phyloP scores from a whole-genome alignment of 164 flowering plant species.

The Kingdonia uniflora region DNA sequence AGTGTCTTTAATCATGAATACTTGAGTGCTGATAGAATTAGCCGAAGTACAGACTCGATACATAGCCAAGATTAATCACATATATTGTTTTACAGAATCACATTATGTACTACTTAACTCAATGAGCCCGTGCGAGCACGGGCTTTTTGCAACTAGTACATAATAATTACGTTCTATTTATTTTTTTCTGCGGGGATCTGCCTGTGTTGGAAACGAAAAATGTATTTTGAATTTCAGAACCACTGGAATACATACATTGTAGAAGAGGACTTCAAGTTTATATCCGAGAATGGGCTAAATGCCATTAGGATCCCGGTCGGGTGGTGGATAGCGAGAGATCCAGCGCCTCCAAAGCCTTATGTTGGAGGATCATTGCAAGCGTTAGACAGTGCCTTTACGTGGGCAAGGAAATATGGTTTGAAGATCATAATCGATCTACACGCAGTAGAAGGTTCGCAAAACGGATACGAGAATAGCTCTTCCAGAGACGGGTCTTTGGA shows the following conservation, averaged over 20 bases:
- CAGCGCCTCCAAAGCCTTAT: constrained; percentile 41
- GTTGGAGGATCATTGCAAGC: constrained; percentile 42
- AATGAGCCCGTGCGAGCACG: no score
- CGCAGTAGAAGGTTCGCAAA: constrained; percentile 65
- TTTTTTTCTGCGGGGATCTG: no score
- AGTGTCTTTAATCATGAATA: no score
- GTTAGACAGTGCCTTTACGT: constrained; percentile 44
- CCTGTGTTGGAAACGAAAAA: no score
- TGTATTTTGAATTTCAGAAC: no score
- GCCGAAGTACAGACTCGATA: no score
- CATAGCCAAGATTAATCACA: no score
- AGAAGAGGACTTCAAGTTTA: constrained; percentile 43
- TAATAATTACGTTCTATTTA: no score
- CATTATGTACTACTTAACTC: no score
- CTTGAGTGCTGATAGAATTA: no score
- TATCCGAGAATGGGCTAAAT: constrained; percentile 32
- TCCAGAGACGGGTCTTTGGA: constrained; percentile 52
- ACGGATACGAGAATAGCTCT: constrained; percentile 54
- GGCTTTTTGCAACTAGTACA: neutral
- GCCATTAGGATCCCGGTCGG: constrained; percentile 57
- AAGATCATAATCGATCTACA: constrained; percentile 55
- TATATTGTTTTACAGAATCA: no score
- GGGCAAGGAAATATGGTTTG: constrained; percentile 39
- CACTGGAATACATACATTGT: constrained; percentile 42
- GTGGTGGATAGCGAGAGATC: constrained; percentile 57